A percentile compares a stretch with the other conserved stretches of the same genome.
Conservation (phyloP, 169 alveolate species). For the Plasmodium yoelii region DNA sequence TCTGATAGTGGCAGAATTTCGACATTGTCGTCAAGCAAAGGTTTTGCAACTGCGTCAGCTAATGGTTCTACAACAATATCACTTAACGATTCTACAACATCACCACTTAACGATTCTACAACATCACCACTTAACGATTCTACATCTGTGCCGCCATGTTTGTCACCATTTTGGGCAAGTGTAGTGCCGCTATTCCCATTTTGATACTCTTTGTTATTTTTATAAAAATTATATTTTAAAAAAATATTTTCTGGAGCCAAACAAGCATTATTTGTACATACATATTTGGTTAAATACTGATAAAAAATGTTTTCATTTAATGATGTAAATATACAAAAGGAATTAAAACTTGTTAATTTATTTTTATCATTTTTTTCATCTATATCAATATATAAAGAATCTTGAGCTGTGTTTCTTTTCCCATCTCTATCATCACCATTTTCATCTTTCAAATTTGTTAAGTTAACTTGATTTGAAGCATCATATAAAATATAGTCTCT, state of each 20-base stretch:
- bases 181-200: not conserved
- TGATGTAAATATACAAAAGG: conserved; percentile 36
- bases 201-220: not conserved
- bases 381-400: not conserved
- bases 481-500: not conserved
- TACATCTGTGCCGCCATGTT: too few relatives aligned
- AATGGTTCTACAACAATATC: too few relatives aligned
- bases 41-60: too few relatives aligned
- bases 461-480: too few relatives aligned
- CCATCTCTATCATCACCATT: not conserved
- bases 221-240: too few relatives aligned
- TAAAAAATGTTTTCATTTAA: conserved; percentile 31
- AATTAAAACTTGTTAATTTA: not conserved
- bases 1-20: too few relatives aligned
- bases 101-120: too few relatives aligned
- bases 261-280: not conserved
- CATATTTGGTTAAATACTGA: conserved; percentile 3
- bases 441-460: not conserved
- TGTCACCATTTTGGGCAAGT: too few relatives aligned
- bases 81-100: too few relatives aligned
- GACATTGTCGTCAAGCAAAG: too few relatives aligned
- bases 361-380: not conserved
- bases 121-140: too few relatives aligned
- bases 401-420: not conserved
- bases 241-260: too few relatives aligned